These are phyloP conservation scores for Euphorbia schlechtendalii DNA, from an alignment of 441 rosid genomes.

Conservation along the genomic window DNA sequence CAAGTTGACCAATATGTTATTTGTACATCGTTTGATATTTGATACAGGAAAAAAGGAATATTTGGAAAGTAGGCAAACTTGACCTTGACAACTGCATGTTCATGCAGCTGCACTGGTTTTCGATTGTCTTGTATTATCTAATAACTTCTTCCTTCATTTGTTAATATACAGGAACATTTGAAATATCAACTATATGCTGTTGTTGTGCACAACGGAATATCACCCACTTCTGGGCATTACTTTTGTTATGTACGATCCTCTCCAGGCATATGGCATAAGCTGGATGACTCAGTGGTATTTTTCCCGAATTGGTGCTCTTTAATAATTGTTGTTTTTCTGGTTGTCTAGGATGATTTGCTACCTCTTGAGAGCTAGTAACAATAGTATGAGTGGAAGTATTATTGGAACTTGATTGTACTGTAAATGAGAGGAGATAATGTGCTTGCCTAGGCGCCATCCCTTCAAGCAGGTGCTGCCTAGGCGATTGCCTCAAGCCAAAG, in stretches of 20 bases:
- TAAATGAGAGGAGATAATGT: too few species aligned
- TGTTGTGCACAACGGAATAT: conserved; percentile 62
- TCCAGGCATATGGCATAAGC: conserved; percentile 56
- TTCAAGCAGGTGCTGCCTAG: too few species aligned
- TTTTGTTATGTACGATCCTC: conserved; percentile 56
- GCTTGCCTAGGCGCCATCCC: too few species aligned
- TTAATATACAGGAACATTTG: conserved; percentile 31
- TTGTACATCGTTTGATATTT: not conserved
- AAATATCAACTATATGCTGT: conserved; percentile 67
- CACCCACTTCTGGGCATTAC: conserved; percentile 67
- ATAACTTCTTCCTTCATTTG: conserved; percentile 4
- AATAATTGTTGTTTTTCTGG: conserved; percentile 2
- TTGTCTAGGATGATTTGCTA: not conserved
- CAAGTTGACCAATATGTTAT: not conserved
- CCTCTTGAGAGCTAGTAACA: not conserved
- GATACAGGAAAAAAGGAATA: not conserved
- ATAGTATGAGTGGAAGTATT: not conserved
- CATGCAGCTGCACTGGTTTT: not conserved
- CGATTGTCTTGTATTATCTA: not conserved
- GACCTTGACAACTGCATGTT: not conserved
- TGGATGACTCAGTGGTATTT: conserved; percentile 60
- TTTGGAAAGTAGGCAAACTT: conserved; percentile 1
- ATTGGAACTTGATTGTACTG: not conserved
- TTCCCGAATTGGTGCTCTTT: conserved; percentile 3
- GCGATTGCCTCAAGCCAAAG: too few species aligned